Evolutionary conservation across 2,329 filamentous ascomycete genomes (phyloP).

Genomic region (Biscogniauxia mediterranea): DNA sequence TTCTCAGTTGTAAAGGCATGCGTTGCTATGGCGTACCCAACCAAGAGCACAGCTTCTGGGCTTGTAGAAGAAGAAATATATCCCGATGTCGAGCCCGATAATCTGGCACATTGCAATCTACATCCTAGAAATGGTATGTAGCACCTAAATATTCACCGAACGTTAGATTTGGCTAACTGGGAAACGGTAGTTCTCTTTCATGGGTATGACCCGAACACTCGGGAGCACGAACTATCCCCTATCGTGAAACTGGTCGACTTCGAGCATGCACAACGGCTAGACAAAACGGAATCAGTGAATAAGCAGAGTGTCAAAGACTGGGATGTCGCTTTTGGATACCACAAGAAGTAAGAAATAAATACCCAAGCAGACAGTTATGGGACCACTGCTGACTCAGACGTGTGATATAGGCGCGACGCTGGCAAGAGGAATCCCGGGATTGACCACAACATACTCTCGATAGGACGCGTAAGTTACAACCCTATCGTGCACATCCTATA

Average conservation of each 20-base stretch:
- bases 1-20: neutral
- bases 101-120: neutral
- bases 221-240: neutral
- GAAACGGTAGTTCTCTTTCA: neutral
- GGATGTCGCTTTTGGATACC: no score
- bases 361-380: neutral
- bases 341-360: neutral
- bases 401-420: neutral
- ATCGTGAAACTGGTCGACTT: neutral
- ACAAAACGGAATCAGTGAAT: neutral
- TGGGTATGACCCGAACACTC: neutral
- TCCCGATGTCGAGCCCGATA: neutral
- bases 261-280: neutral
- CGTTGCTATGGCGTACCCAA: neutral
- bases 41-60: neutral
- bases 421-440: neutral
- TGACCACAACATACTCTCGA: neutral
- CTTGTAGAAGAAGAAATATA: neutral
- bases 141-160: neutral
- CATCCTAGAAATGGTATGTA: neutral
- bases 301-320: no score
- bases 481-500: no score
- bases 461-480: neutral
- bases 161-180: neutral
- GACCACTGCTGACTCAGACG: neutral